A percentile compares a stretch with the other conserved stretches of the same genome.
phyloP scores from a whole-genome alignment of 1,284 basidiomycete genomes.

The Moesziomyces sp. region DNA sequence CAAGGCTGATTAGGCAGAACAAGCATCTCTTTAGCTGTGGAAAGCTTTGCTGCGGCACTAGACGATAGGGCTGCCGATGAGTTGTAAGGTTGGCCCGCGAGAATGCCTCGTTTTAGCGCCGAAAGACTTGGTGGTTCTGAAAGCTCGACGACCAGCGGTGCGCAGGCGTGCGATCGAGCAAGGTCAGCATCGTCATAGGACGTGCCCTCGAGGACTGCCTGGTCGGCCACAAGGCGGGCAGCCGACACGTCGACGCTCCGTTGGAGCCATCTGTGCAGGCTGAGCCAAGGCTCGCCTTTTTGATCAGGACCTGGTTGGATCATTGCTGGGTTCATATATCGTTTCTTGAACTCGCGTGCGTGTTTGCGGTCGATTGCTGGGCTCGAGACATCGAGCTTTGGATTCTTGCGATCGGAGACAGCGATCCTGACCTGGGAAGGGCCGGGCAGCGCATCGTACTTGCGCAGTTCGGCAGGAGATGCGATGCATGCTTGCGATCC shows the following conservation, averaged over 20 bases:
- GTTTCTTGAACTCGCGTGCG: conserved; percentile 5
- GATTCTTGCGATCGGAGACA: conserved; percentile 14
- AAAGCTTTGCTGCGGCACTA: background rate
- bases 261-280: conserved; percentile 11
- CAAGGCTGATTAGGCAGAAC: background rate
- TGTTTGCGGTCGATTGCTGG: background rate
- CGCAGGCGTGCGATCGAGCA: background rate
- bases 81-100: conserved; percentile 9
- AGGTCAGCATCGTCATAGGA: conserved; percentile 11
- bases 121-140: conserved; percentile 2
- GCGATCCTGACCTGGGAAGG: background rate
- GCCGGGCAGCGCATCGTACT: background rate
- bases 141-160: background rate
- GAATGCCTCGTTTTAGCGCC: conserved; percentile 10
- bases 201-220: conserved; percentile 10
- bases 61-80: background rate
- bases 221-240: conserved; percentile 5
- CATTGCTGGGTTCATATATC: conserved; percentile 7
- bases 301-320: conserved; percentile 12
- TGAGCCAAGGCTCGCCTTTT: conserved; percentile 16
- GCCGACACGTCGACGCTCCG: background rate
- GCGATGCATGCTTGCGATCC: background rate
- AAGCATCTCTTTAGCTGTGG: background rate
- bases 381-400: background rate
- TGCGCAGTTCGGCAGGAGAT: conserved; percentile 7